Conservation (phyloP, 2,329 filamentous ascomycete genomes). For the Alternaria alternata region DNA sequence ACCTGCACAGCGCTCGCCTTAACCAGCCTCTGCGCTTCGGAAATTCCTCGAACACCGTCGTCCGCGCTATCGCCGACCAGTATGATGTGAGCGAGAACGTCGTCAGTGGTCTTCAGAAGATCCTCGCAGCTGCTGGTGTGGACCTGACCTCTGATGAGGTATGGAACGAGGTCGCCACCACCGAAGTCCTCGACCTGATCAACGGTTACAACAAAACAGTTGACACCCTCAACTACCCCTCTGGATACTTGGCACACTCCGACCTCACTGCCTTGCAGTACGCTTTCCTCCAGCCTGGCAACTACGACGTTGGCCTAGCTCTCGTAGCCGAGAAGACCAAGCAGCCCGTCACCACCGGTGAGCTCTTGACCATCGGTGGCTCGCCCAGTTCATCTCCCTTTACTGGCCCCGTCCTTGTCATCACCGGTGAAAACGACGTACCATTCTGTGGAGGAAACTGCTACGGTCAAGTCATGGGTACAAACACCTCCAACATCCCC, state of each 20-base stretch:
- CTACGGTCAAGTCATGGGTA: slow-evolving; percentile 49
- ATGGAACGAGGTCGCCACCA: slow-evolving; percentile 39
- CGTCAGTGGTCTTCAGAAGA: slow-evolving; percentile 24
- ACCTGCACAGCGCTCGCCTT: slow-evolving; percentile 57
- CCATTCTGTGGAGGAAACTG: slow-evolving; percentile 72
- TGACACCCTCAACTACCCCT: slow-evolving; percentile 40
- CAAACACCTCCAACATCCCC: slow-evolving; percentile 54
- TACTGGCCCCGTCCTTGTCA: slow-evolving; percentile 64
- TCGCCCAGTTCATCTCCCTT: slow-evolving; percentile 52
- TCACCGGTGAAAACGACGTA: slow-evolving; percentile 62
- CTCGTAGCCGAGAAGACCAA: slow-evolving; percentile 56
- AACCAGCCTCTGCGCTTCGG: slow-evolving; percentile 54
- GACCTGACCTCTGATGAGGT: slow-evolving; percentile 28
- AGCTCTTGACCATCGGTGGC: slow-evolving; percentile 64
- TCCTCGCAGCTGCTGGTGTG: slow-evolving; percentile 26
- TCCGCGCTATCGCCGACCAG: slow-evolving; percentile 16
- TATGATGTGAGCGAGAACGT: slow-evolving; percentile 24
- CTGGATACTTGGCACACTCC: slow-evolving; percentile 63
- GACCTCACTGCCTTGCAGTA: slow-evolving; percentile 60
- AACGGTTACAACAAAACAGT: slow-evolving; percentile 41
- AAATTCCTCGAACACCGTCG: slow-evolving; percentile 29
- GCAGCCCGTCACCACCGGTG: slow-evolving; percentile 66
- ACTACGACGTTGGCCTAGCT: slow-evolving; percentile 65
- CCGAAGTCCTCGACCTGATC: slow-evolving; percentile 43
- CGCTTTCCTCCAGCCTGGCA: slow-evolving; percentile 58